Evolutionary conservation across 1,139 yeast genomes (phyloP).

Genomic region (Groenewaldozyma auringiensis): DNA sequence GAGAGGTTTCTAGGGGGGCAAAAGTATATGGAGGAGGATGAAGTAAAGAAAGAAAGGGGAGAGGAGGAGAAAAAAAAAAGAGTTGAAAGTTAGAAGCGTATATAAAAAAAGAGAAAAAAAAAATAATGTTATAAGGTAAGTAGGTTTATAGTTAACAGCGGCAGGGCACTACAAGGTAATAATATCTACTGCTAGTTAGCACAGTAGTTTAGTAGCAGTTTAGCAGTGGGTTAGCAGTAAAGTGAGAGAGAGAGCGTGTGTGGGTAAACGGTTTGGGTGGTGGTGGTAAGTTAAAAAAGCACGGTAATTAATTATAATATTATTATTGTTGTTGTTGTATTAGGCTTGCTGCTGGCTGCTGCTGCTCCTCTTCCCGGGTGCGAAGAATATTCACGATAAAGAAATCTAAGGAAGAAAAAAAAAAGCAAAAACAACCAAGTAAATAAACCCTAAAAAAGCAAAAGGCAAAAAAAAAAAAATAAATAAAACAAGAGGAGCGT

Average conservation of each 20-base stretch:
- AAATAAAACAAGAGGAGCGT: neutral
- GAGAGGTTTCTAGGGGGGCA: neutral
- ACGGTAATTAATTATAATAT: too few relatives aligned
- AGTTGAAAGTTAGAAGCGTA: neutral
- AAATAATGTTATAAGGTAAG: neutral
- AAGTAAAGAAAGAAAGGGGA: neutral
- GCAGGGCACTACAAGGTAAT: too few relatives aligned
- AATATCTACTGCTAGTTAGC: too few relatives aligned
- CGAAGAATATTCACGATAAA: too few relatives aligned
- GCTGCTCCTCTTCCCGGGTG: too few relatives aligned
- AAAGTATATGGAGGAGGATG: neutral
- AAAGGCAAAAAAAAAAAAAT: constrained; percentile 5
- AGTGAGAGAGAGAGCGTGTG: too few relatives aligned
- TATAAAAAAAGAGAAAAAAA: neutral
- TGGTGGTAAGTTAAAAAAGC: neutral
- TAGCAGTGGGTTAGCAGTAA: too few relatives aligned
- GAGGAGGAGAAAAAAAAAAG: neutral
- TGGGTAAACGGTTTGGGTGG: neutral
- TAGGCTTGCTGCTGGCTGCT: too few relatives aligned
- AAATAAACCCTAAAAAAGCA: constrained; percentile 5
- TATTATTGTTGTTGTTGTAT: too few relatives aligned
- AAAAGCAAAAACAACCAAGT: neutral
- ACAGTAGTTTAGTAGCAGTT: too few relatives aligned
- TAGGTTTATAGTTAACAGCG: too few relatives aligned
- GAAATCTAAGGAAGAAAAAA: neutral